phyloP scores from a whole-genome alignment of 169 alveolate genomes.

The Cyclospora cayetanensis region DNA sequence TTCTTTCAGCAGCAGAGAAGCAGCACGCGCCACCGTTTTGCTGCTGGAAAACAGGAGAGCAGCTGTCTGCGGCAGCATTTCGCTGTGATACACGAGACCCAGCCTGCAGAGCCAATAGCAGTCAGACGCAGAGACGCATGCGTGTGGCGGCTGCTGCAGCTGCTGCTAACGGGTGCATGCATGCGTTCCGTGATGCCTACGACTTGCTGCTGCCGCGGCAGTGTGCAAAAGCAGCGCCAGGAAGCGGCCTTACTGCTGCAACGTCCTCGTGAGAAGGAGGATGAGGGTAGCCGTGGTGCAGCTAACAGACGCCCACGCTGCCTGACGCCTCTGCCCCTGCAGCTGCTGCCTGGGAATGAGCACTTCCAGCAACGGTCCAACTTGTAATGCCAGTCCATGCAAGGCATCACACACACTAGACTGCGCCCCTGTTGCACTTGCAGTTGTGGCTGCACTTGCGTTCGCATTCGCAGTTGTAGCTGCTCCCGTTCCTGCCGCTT shows the following conservation, averaged over 20 bases:
- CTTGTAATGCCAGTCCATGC: conserved; percentile 43
- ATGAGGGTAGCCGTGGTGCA: conserved; percentile 62
- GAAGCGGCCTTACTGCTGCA: conserved; percentile 38
- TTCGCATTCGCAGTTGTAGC: background rate
- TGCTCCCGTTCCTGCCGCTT: conserved; percentile 4
- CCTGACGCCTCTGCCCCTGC: conserved; percentile 9
- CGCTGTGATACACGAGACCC: conserved; percentile 44
- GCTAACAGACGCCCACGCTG: conserved; percentile 29
- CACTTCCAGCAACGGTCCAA: conserved; percentile 45
- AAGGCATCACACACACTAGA: conserved; percentile 47
- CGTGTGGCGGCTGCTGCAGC: background rate
- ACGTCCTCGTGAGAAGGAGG: conserved; percentile 54
- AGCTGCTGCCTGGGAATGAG: conserved; percentile 54
- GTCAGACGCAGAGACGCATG: background rate
- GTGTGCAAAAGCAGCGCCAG: background rate
- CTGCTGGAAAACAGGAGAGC: conserved; percentile 62
- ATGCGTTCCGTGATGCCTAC: background rate
- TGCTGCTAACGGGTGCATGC: background rate
- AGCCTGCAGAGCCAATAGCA: conserved; percentile 59
- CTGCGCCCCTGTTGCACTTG: conserved; percentile 24
- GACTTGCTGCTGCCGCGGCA: background rate
- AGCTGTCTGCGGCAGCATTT: conserved; percentile 50
- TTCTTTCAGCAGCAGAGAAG: conserved; percentile 41
- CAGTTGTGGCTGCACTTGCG: background rate
- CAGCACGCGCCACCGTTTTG: conserved; percentile 57